Evolutionary conservation across 106 monocot species (phyloP), one percentile per base, ranked within the genome.

Genomic region (Posidonia australis): DNA sequence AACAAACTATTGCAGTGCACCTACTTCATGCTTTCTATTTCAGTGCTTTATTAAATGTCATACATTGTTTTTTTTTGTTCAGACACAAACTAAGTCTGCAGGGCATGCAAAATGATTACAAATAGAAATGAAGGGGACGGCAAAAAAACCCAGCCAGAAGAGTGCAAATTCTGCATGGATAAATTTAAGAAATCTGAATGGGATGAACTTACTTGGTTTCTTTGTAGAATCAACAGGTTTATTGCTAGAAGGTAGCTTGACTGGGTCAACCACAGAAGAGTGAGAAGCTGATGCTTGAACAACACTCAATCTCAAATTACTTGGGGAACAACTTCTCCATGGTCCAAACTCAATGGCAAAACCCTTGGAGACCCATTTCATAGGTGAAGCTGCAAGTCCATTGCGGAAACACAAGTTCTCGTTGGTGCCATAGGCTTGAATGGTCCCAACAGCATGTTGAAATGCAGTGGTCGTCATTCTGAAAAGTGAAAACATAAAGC

Each of bases 191-290:
- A 16, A 58, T 17, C 19, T n/a, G 2, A 20, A 54, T 31, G 62
- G 10, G 26, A 31, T 28, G 53, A 24, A 25, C 69, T 74, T 70
- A 93, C 92, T 72, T 77, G 92, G 70, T 74, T 85, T 92, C 68
- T 77, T 85, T 59, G 20, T 64, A 16, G 80, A 64, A 57, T 64
- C 72, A 27, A 53, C 58, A 42, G 66, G 26, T 17, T 56, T 76
- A 29, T 62, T 56, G 54, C 18, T 70, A 44, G 67, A 65, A 49
- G 67, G 66, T 58, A 62, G 9, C 45, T 77, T 48, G 72, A 79
- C 70, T 36, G 79, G 79, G 64, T 81, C 77, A 44, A 46, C 59
- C 16, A 91, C 72, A 1, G 77, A 75, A 60, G 77, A 78, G 42
- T 78, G 68, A 46, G 79, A 76, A 10, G 56, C 58, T 51, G 86